Conservation (phyloP, 441 rosid species). For the Theobroma grandiflorum region DNA sequence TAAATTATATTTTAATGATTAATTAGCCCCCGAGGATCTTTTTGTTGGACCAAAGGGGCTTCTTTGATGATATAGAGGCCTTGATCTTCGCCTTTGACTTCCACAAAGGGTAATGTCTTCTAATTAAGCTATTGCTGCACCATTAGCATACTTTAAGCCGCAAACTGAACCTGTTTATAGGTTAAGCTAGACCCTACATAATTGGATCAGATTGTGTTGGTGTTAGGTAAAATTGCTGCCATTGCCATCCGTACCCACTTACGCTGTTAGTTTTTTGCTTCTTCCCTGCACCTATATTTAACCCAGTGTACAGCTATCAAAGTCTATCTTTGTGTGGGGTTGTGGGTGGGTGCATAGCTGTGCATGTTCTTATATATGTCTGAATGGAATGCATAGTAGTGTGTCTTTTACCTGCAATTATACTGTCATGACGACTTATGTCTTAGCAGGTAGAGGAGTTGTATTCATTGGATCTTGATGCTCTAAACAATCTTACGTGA, state of each 20-base stretch:
- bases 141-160: neutral
- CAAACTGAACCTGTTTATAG: neutral
- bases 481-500: constrained; percentile 86
- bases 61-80: neutral
- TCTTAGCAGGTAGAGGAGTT: constrained; percentile 85
- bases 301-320: neutral
- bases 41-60: constrained; percentile 3
- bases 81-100: neutral
- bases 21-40: neutral
- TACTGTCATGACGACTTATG: constrained; percentile 24
- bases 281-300: neutral
- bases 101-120: neutral
- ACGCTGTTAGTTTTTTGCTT: neutral
- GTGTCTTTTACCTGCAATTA: neutral
- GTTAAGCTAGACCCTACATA: neutral
- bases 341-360: neutral
- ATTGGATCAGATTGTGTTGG: neutral
- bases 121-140: neutral
- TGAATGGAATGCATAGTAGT: neutral
- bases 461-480: constrained; percentile 91
- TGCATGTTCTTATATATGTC: neutral
- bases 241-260: neutral
- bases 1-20: neutral
- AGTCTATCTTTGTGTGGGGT: neutral
- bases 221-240: neutral